phyloP scores from a whole-genome alignment of 108 stramenopile species.

The Pseudonitzschia delicatissima region DNA sequence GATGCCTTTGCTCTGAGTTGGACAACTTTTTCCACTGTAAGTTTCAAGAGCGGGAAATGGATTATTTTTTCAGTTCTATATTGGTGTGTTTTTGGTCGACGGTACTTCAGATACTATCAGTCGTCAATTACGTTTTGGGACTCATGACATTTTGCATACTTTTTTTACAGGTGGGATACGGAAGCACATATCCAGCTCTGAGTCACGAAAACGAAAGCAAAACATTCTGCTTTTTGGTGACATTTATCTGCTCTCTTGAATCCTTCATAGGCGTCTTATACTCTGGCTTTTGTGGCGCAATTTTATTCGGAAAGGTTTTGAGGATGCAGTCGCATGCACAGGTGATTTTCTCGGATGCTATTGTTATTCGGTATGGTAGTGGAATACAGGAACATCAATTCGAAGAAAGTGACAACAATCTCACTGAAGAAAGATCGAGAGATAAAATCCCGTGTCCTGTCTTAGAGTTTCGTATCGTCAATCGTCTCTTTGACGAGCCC shows the following conservation, averaged over 20 bases:
- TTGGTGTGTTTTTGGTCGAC: too few species aligned
- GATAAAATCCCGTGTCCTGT: conserved; percentile 72
- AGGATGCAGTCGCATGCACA: conserved; percentile 68
- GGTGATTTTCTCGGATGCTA: conserved; percentile 69
- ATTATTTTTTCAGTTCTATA: background rate
- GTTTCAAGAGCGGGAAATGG: background rate
- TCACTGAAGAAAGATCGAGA: conserved; percentile 20
- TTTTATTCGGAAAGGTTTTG: conserved; percentile 76
- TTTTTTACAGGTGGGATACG: conserved; percentile 47
- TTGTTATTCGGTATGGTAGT: conserved; percentile 71
- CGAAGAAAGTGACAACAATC: conserved; percentile 17
- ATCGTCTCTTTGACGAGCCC: conserved; percentile 56
- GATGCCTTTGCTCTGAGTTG: conserved; percentile 75
- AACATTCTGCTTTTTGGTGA: conserved; percentile 49
- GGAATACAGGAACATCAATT: conserved; percentile 38
- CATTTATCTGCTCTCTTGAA: conserved; percentile 62
- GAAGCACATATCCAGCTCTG: conserved; percentile 61
- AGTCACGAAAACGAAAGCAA: conserved; percentile 44
- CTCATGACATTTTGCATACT: too few species aligned
- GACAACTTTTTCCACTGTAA: conserved; percentile 64
- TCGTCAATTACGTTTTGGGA: conserved; percentile 1
- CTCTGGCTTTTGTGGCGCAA: conserved; percentile 73
- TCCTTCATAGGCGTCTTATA: conserved; percentile 71
- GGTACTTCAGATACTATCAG: background rate
- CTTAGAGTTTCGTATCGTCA: conserved; percentile 73